These are phyloP conservation scores for Colletotrichum sojae DNA, from an alignment of 2,329 filamentous ascomycete genomes.

Conservation along the genomic window DNA sequence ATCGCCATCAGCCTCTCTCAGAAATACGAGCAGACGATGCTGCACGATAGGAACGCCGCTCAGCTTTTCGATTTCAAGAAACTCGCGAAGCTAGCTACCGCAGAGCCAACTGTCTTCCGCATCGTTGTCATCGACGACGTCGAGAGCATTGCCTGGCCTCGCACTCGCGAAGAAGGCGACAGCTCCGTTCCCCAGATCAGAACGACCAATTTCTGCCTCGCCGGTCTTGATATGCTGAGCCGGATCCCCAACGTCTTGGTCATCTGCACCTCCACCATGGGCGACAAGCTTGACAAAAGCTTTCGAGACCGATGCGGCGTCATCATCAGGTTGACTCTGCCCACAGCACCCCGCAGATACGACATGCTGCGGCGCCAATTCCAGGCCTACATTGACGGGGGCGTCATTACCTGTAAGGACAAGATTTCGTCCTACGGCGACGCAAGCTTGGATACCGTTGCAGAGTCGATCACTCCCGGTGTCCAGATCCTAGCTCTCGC, in stretches of 20 bases:
- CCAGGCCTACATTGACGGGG: not conserved
- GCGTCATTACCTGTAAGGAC: not conserved
- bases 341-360: not conserved
- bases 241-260: not conserved
- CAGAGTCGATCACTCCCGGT: not conserved
- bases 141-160: not conserved
- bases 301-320: not conserved
- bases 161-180: not conserved
- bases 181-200: not conserved
- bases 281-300: not conserved
- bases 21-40: not conserved
- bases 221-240: not conserved
- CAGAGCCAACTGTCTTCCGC: not conserved
- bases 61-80: not conserved
- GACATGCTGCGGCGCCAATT: not conserved
- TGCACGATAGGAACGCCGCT: not conserved
- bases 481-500: not conserved
- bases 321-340: not conserved
- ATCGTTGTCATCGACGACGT: not conserved
- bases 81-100: not conserved
- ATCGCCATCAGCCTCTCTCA: not conserved
- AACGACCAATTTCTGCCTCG: not conserved
- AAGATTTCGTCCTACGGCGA: not conserved
- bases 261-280: not conserved
- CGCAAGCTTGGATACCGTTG: not conserved